These are phyloP conservation scores for Phytophthora chlamydospora DNA, from an alignment of 352 stramenopile species.

Conservation along the genomic window DNA sequence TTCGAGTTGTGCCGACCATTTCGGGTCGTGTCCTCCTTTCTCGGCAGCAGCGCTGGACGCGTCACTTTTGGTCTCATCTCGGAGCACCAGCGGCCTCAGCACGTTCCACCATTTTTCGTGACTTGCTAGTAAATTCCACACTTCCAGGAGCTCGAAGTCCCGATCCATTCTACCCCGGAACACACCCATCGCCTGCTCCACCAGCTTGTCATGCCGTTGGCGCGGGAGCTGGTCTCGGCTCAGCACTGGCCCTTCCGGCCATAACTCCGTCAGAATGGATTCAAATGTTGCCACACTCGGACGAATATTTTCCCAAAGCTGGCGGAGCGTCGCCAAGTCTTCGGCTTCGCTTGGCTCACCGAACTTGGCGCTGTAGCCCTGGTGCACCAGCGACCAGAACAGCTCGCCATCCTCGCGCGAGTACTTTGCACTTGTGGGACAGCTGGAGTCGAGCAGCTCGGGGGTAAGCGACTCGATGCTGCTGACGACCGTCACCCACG, in stretches of 20 bases:
- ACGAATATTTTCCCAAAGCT: constrained; percentile 11
- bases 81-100: constrained; percentile 8
- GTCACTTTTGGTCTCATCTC: not conserved
- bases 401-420: constrained; percentile 11
- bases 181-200: constrained; percentile 2
- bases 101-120: constrained; percentile 15
- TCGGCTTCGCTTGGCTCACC: not conserved
- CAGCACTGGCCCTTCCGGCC: not conserved
- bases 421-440: constrained; percentile 5
- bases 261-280: constrained; percentile 11
- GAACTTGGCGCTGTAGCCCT: constrained; percentile 13
- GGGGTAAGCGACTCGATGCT: constrained; percentile 14
- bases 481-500: constrained; percentile 13
- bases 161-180: constrained; percentile 6
- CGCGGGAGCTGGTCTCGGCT: not conserved
- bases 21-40: too few species aligned
- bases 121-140: constrained; percentile 11
- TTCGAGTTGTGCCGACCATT: too few species aligned
- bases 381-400: constrained; percentile 21
- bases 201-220: constrained; percentile 2
- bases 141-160: constrained; percentile 7
- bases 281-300: constrained; percentile 16
- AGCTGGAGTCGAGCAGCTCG: constrained; percentile 7
- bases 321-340: not conserved
- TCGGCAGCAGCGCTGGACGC: too few species aligned